phyloP scores from a whole-genome alignment of 2,329 filamentous ascomycete species.

The Escovopsis sp. region DNA sequence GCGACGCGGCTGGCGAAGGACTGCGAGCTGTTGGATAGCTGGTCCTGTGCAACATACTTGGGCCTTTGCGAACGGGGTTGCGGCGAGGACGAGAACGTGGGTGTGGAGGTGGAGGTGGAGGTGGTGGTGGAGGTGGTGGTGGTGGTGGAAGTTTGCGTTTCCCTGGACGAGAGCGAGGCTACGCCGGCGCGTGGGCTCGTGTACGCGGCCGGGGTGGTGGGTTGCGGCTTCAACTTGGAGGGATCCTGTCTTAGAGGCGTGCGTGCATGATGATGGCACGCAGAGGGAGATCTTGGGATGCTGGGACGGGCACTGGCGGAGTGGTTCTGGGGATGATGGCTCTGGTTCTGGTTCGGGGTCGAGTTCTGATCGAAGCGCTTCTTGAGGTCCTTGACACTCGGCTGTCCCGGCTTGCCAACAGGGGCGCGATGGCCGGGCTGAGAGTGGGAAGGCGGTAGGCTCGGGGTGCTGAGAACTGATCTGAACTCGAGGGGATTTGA shows the following conservation, averaged over 20 bases:
- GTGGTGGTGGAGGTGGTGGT: not conserved
- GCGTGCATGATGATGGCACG: constrained; percentile 19
- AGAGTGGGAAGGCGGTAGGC: constrained; percentile 13
- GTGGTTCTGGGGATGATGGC: no score
- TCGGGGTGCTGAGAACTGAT: constrained; percentile 12
- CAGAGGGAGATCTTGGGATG: constrained; percentile 20
- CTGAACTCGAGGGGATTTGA: constrained; percentile 40
- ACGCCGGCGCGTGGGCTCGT: constrained; percentile 21
- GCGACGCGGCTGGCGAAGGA: constrained; percentile 46
- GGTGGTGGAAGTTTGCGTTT: constrained; percentile 1
- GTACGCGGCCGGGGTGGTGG: constrained; percentile 26
- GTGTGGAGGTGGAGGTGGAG: not conserved
- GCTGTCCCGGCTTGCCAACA: constrained; percentile 23
- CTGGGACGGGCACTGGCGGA: constrained; percentile 18
- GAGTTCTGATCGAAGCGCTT: constrained; percentile 59
- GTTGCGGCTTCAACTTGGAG: constrained; percentile 18
- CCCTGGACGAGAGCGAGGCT: not conserved
- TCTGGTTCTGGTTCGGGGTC: no score
- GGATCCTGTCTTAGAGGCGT: constrained; percentile 18
- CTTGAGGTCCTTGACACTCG: constrained; percentile 69
- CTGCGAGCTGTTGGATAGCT: constrained; percentile 37
- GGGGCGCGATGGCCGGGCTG: no score
- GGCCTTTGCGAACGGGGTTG: constrained; percentile 27
- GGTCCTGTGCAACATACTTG: constrained; percentile 34
- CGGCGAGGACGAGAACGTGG: constrained; percentile 12